Percentiles rank a stretch among this genome's conserved stretches.
Evolutionary conservation across 2,329 filamentous ascomycete species (phyloP).

Genomic region (Neocatenulostroma microsporum): DNA sequence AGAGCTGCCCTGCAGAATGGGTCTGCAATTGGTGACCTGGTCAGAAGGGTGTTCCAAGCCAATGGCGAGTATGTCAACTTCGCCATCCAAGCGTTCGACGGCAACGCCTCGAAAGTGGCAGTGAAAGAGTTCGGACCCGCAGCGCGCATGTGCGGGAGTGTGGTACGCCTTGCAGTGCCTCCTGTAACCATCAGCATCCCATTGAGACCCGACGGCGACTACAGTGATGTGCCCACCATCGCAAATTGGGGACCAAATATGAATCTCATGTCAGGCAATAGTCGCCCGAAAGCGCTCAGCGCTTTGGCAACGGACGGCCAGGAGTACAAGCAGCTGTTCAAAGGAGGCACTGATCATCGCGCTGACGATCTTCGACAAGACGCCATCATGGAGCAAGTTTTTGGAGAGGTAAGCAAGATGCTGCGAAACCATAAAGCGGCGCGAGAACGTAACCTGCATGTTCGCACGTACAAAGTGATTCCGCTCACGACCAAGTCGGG

Average conservation of each 20-base stretch:
- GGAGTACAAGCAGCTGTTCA: conserved; percentile 83
- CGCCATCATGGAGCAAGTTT: conserved; percentile 98
- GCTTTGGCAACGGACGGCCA: conserved; percentile 69
- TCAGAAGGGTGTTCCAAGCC: conserved; percentile 65
- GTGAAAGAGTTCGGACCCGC: conserved; percentile 59
- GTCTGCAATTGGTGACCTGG: conserved; percentile 49
- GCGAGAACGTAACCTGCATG: conserved; percentile 77
- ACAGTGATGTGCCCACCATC: conserved; percentile 68
- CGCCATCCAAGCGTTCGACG: conserved; percentile 51
- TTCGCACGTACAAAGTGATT: conserved; percentile 94
- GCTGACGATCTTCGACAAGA: conserved; percentile 86
- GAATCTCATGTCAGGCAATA: conserved; percentile 80
- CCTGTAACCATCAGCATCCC: conserved; percentile 84
- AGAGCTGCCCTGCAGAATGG: conserved; percentile 52
- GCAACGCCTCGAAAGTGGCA: conserved; percentile 37
- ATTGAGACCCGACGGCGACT: conserved; percentile 64
- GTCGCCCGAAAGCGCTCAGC: conserved; percentile 87
- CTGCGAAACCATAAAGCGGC: conserved; percentile 79
- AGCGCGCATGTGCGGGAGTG: conserved; percentile 52
- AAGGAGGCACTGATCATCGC: conserved; percentile 91
- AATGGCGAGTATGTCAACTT: conserved; percentile 59
- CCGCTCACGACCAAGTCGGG: conserved; percentile 78
- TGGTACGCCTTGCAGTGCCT: conserved; percentile 62
- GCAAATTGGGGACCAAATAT: conserved; percentile 65
- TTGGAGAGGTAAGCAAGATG: conserved; percentile 86